Conservation (phyloP, 2,329 filamentous ascomycete genomes). For the Ciborinia camelliae region DNA sequence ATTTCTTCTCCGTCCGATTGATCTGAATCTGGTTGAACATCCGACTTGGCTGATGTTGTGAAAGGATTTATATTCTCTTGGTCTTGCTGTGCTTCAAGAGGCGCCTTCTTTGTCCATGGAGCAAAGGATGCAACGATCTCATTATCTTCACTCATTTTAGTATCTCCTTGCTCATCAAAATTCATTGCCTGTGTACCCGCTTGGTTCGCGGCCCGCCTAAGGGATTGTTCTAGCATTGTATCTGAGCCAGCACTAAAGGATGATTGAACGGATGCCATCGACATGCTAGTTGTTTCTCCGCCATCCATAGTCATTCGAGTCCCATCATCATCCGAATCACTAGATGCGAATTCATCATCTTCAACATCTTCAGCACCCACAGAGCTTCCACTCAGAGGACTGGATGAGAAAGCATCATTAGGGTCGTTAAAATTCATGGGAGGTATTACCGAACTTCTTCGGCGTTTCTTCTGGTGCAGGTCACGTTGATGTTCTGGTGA, state of each 20-base stretch:
- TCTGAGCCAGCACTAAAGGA: conserved; percentile 62
- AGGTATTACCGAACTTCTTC: conserved; percentile 65
- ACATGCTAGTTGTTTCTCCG: conserved; percentile 65
- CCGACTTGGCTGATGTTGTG: conserved; percentile 35
- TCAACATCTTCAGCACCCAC: conserved; percentile 46
- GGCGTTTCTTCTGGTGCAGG: conserved; percentile 57
- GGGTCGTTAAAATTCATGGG: conserved; percentile 62
- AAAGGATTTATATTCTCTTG: conserved; percentile 51
- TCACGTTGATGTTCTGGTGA: conserved; percentile 65
- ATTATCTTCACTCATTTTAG: conserved; percentile 52
- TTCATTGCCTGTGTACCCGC: conserved; percentile 70
- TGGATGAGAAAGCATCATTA: conserved; percentile 69
- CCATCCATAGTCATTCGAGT: conserved; percentile 77
- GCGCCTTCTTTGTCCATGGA: conserved; percentile 64
- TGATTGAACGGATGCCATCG: conserved; percentile 59
- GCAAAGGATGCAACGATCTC: conserved; percentile 72
- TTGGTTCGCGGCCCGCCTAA: conserved; percentile 69
- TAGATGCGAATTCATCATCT: conserved; percentile 47
- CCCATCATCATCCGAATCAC: conserved; percentile 60
- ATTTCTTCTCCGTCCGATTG: conserved; percentile 41
- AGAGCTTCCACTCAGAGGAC: conserved; percentile 65
- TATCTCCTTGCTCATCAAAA: conserved; percentile 53
- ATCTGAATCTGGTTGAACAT: conserved; percentile 26
- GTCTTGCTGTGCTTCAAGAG: conserved; percentile 38
- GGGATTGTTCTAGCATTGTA: conserved; percentile 70